Evolutionary conservation across 352 stramenopile genomes (phyloP).

Genomic region (Peronosclerospora sorghi): DNA sequence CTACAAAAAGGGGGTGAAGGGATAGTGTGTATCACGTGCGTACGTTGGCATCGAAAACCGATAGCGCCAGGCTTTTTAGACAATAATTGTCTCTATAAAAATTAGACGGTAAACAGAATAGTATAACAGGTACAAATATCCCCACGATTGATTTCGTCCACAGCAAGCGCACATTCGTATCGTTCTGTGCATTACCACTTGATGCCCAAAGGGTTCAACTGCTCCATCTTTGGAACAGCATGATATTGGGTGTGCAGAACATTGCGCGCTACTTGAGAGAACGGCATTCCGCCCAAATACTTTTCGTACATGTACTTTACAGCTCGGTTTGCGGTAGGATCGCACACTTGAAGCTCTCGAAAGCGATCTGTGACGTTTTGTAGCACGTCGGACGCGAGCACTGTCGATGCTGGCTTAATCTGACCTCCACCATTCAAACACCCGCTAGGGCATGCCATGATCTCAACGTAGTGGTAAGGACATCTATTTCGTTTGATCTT

Average conservation of each 20-base stretch:
- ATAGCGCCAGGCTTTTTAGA: too few relatives aligned
- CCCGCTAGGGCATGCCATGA: slow-evolving; percentile 97
- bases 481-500: slow-evolving; percentile 86
- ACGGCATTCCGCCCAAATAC: slow-evolving; percentile 61
- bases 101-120: too few relatives aligned
- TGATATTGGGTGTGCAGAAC: slow-evolving; percentile 77
- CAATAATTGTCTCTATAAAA: too few relatives aligned
- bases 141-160: slow-evolving; percentile 3
- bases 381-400: slow-evolving; percentile 45
- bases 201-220: slow-evolving; percentile 77
- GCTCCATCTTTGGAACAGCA: slow-evolving; percentile 76
- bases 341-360: slow-evolving; percentile 46
- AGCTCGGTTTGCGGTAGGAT: slow-evolving; percentile 53
- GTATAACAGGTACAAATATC: too few relatives aligned
- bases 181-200: slow-evolving; percentile 52
- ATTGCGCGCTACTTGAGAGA: slow-evolving; percentile 49
- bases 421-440: slow-evolving; percentile 96
- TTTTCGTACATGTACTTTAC: slow-evolving; percentile 77
- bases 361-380: slow-evolving; percentile 56
- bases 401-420: slow-evolving; percentile 62
- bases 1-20: slow-evolving; percentile 25
- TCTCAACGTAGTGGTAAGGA: slow-evolving; percentile 94
- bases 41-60: too few relatives aligned
- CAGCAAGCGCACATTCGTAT: not conserved
- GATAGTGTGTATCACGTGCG: too few relatives aligned